Evolutionary conservation across 2,329 filamentous ascomycete species (phyloP), one percentile per base, ranked within the genome.

Genomic region (Raffaelea ambrosiae): DNA sequence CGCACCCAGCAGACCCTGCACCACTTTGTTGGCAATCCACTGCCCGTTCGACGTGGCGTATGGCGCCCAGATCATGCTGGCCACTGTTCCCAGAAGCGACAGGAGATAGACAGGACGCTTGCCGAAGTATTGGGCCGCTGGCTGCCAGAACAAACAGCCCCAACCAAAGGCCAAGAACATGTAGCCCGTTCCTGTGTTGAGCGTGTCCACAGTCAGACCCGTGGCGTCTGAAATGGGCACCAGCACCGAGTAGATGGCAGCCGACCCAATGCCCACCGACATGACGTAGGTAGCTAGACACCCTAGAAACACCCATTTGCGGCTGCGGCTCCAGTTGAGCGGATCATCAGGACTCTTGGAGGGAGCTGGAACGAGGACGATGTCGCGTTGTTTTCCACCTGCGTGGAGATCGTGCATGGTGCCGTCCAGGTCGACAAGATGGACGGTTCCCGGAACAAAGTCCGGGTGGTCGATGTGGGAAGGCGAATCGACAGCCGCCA

Each of bases 321-420:
- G 13, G 8, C 35, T 5, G 14, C 8, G 35, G 16, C 14, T n/a
- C 35, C 35, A 38, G 18, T 38, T 38, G 14, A 38, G 18, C 2
- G 76, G 75, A 53, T 79, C 74, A 9, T 72, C 71, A 1, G 61
- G 53, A 48, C 76, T 72, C 48, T 68, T 68, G 23, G 54, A 59
- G 2, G 63, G 63, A 8, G 43, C 26, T 1, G 68, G 68, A 2
- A 69, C 61, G 3, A 71, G 57, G 26, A 33, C 19, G 31, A 44
- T 35, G 29, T 13, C 43, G 29, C 31, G 52, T 23, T 50, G 47
- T 18, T 64, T 61, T 5, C 54, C 48, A 19, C 53, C 54, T 22
- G 55, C 55, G 40, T 55, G 53, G 11, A 46, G 49, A 40, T 46
- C 53, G 21, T 64, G 55, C 9, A 65, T 52, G 3, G 53, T 61